Evolutionary conservation across 805 yeast genomes (phyloP).

Genomic region (Sugiyamaella qingdaonensis): DNA sequence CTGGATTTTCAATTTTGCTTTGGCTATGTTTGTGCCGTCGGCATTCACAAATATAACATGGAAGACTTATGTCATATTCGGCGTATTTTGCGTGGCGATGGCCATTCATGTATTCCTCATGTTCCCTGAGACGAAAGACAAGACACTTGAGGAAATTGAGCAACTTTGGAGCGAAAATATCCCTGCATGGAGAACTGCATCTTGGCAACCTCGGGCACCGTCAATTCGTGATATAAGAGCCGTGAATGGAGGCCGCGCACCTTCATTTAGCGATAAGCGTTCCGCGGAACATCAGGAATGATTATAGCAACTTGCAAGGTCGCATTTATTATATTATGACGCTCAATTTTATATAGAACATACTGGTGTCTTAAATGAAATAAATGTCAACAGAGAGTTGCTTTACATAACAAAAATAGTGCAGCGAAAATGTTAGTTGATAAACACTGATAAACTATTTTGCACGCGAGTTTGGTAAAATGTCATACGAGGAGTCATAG

Average conservation of each 20-base stretch:
- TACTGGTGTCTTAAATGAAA: too few relatives aligned
- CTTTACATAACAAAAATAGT: too few relatives aligned
- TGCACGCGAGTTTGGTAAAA: too few relatives aligned
- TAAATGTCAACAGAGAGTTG: too few relatives aligned
- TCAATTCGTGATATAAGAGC: conserved; percentile 24
- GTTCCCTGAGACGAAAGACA: conserved; percentile 27
- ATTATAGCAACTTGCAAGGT: too few relatives aligned
- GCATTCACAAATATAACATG: conserved; percentile 50
- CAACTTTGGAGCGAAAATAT: conserved; percentile 47
- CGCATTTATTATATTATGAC: too few relatives aligned
- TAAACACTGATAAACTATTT: too few relatives aligned
- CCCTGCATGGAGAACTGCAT: conserved; percentile 79
- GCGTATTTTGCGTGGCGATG: conserved; percentile 48
- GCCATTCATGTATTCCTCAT: conserved; percentile 37
- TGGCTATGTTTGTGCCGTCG: conserved; percentile 54
- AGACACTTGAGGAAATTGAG: conserved; percentile 31
- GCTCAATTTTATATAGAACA: too few relatives aligned
- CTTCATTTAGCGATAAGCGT: conserved; percentile 21
- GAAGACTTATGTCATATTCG: conserved; percentile 60
- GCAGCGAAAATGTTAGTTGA: too few relatives aligned
- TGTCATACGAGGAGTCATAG: too few relatives aligned
- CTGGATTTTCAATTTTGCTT: conserved; percentile 42
- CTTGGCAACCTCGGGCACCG: conserved; percentile 52
- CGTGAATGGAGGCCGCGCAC: conserved; percentile 26
- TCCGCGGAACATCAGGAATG: neutral